Evolutionary conservation across 2,329 filamentous ascomycete genomes (phyloP), one percentile per base, ranked within the genome.

Genomic region (Cercospora sojina): DNA sequence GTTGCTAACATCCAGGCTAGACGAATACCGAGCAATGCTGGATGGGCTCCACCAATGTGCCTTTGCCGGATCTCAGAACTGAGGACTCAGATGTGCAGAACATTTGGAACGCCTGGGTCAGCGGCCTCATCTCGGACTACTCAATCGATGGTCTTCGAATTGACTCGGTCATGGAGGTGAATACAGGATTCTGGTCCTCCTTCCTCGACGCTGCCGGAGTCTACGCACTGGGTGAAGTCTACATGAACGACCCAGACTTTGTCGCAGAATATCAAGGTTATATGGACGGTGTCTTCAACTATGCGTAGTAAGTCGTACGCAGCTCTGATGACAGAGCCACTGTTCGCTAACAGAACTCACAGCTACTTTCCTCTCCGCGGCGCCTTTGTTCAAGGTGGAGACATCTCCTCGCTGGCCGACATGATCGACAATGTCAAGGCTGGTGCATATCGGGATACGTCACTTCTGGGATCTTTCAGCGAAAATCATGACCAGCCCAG

Each of bases 41-140:
- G 84, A 78, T 84, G 18, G 84, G 83, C 20, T 81, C 83, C 65
- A 80, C 79, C n/a, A 82, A 80, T 16, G 83, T 86, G n/a, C 80
- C 83, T 0, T 83, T 91, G 0, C 87, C 88, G 0, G 88, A 91
- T 69, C 75, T 91, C 12, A 79, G 86, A 64, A 91, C 88, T 0
- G 81, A 84, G 49, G 79, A 81, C 31, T 62, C 77, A 0, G 75
- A 76, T 1, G 84, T 90, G 9, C 80, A 82, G 27, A 74, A 75
- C 16, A 78, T 85, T 2, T 86, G 85, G 74, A 79, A 86, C 62
- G 76, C 79, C n/a, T 91, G 89, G 89, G 81, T 91, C 70, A 75
- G 74, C 18, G 79, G 79, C 49, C 79, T 90, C 0, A 84, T 90
- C 1, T 74, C 80, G 2, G 85, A 87, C 68, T 91, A 89, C 73